Conservation (phyloP, 2,329 filamentous ascomycete genomes). For the Alternaria longipes region DNA sequence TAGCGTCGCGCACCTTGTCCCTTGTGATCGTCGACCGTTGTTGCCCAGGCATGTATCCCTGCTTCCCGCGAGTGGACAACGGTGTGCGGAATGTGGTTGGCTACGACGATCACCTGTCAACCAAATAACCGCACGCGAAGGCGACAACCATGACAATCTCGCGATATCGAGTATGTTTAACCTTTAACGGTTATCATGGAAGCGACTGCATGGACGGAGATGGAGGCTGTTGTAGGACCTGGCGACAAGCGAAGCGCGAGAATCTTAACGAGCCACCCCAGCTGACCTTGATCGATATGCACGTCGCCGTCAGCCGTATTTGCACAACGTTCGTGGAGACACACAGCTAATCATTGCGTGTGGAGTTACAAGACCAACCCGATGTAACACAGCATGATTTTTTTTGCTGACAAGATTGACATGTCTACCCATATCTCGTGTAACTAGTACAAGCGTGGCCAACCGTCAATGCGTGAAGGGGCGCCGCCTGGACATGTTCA, state of each 20-base stretch:
- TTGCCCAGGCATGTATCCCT: slow-evolving; percentile 40
- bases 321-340: slow-evolving; percentile 25
- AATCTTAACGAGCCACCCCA: slow-evolving; percentile 27
- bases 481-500: slow-evolving; percentile 17
- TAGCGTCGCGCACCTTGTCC: slow-evolving; percentile 40
- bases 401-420: slow-evolving; percentile 28
- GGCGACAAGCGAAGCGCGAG: slow-evolving; percentile 15
- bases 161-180: not conserved
- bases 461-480: slow-evolving; percentile 16
- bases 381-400: slow-evolving; percentile 26
- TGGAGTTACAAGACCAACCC: slow-evolving; percentile 28
- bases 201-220: slow-evolving; percentile 9
- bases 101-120: slow-evolving; percentile 1
- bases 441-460: slow-evolving; percentile 26
- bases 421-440: slow-evolving; percentile 34
- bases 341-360: slow-evolving; percentile 17
- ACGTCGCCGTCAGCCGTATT: slow-evolving; percentile 38
- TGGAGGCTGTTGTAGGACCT: slow-evolving; percentile 26
- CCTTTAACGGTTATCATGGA: slow-evolving; percentile 8
- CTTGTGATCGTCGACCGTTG: slow-evolving; percentile 46
- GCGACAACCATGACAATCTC: slow-evolving; percentile 6
- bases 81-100: slow-evolving; percentile 18
- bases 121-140: slow-evolving; percentile 17
- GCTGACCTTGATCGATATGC: slow-evolving; percentile 43
- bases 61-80: slow-evolving; percentile 39